phyloP scores from a whole-genome alignment of 805 yeast genomes.

The Deakozyma indianensis region DNA sequence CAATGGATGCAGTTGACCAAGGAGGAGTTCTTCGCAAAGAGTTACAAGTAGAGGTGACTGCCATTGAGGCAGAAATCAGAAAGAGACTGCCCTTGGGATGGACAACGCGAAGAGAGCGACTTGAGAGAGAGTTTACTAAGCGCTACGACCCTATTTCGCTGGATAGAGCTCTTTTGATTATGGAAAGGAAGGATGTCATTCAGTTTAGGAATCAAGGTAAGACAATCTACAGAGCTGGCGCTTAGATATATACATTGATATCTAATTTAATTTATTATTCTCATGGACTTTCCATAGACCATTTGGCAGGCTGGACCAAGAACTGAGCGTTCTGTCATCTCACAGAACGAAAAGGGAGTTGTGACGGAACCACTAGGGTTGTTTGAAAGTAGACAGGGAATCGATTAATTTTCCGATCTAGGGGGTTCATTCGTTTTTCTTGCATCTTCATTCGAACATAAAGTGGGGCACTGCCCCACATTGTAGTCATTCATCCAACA shows the following conservation, averaged over 20 bases:
- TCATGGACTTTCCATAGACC: too few species aligned
- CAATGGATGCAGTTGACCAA: conserved; percentile 86
- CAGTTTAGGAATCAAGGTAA: conserved; percentile 80
- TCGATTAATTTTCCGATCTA: too few species aligned
- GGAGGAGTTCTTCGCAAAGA: conserved; percentile 42
- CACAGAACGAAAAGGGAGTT: too few species aligned
- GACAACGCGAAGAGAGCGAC: conserved; percentile 77
- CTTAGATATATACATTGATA: conserved; percentile 20
- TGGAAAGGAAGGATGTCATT: conserved; percentile 80
- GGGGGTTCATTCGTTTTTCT: too few species aligned
- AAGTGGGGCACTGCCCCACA: too few species aligned
- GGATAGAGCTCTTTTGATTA: conserved; percentile 64
- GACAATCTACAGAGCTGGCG: conserved; percentile 63
- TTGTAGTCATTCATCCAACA: too few species aligned
- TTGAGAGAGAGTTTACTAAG: conserved; percentile 56
- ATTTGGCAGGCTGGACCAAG: too few species aligned
- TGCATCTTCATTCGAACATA: too few species aligned
- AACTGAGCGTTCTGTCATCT: too few species aligned
- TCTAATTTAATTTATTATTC: neutral
- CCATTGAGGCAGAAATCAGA: conserved; percentile 72
- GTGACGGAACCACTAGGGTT: too few species aligned
- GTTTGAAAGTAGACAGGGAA: too few species aligned
- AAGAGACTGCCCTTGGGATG: conserved; percentile 92
- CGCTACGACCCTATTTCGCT: conserved; percentile 55
- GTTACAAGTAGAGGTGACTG: conserved; percentile 49